Percentiles rank a stretch among this genome's conserved stretches.
Conservation (phyloP, 2,329 filamentous ascomycete genomes). For the Fusarium cicatricum region DNA sequence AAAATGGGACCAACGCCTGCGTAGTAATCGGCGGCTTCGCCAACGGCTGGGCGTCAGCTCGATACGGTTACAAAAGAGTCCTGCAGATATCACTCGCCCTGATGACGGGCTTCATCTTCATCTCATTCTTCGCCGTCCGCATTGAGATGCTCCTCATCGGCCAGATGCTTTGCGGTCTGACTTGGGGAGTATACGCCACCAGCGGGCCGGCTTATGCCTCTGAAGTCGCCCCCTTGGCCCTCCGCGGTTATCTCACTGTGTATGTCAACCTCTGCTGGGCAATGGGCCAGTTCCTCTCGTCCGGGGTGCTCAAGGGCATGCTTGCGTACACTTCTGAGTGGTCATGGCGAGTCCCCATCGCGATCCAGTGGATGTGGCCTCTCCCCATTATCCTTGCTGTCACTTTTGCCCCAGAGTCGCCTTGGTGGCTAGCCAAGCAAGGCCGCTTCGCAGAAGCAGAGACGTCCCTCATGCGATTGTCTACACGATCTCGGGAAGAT, state of each 20-base stretch:
- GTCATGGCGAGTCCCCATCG: slow-evolving; percentile 50
- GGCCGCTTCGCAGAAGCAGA: slow-evolving; percentile 42
- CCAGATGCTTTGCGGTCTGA: slow-evolving; percentile 55
- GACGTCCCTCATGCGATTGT: slow-evolving; percentile 40
- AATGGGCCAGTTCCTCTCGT: slow-evolving; percentile 51
- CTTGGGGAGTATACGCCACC: slow-evolving; percentile 54
- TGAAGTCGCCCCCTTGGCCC: slow-evolving; percentile 52
- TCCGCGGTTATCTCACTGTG: slow-evolving; percentile 53
- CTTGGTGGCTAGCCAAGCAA: slow-evolving; percentile 45
- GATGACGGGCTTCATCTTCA: slow-evolving; percentile 44
- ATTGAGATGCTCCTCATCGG: slow-evolving; percentile 53
- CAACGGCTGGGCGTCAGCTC: slow-evolving; percentile 34
- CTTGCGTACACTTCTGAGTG: slow-evolving; percentile 41
- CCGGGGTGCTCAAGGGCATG: slow-evolving; percentile 47
- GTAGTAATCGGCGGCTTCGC: slow-evolving; percentile 35
- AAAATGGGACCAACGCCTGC: slow-evolving; percentile 20
- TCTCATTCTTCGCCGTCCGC: slow-evolving; percentile 46
- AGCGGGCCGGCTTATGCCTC: slow-evolving; percentile 54
- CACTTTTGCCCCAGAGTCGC: slow-evolving; percentile 46
- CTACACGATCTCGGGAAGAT: slow-evolving; percentile 54
- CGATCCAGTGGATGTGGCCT: slow-evolving; percentile 50
- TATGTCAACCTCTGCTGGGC: slow-evolving; percentile 55
- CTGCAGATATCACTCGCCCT: slow-evolving; percentile 56
- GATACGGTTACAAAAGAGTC: slow-evolving; percentile 52
- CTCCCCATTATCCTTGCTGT: slow-evolving; percentile 41